phyloP scores from a whole-genome alignment of 1,284 basidiomycete species.

The Microbotryomycetes sp. region DNA sequence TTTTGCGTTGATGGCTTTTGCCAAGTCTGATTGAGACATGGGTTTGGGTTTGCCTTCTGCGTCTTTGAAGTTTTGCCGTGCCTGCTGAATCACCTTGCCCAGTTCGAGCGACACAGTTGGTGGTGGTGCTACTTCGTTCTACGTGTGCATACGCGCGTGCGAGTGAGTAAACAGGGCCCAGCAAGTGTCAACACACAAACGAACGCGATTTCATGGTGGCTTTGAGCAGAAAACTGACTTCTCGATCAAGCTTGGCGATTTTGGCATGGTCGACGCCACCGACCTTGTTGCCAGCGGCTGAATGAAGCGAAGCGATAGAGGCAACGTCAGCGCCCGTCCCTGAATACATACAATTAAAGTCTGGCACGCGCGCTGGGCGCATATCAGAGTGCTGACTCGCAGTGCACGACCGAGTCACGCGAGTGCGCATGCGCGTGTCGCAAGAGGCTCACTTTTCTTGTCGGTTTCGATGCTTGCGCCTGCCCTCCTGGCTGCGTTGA shows the following conservation, averaged over 20 bases:
- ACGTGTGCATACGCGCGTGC: constrained; percentile 38
- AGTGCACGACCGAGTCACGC: too few species aligned
- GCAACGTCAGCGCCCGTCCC: too few species aligned
- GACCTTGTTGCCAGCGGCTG: constrained; percentile 28
- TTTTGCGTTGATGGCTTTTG: constrained; percentile 86
- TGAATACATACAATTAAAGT: too few species aligned
- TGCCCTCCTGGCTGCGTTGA: constrained; percentile 42
- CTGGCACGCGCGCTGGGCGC: too few species aligned
- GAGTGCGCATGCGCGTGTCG: neutral
- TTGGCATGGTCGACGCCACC: constrained; percentile 76
- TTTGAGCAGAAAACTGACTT: constrained; percentile 39
- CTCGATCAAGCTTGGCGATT: constrained; percentile 86
- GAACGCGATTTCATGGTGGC: constrained; percentile 37
- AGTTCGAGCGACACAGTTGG: constrained; percentile 70
- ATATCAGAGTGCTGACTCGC: too few species aligned
- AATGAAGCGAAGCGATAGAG: neutral
- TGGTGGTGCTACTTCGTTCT: constrained; percentile 91
- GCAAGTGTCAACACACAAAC: constrained; percentile 34
- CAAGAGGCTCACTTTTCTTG: constrained; percentile 39
- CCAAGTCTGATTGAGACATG: constrained; percentile 87
- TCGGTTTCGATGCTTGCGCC: constrained; percentile 46
- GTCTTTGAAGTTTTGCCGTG: constrained; percentile 61
- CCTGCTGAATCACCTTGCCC: constrained; percentile 78
- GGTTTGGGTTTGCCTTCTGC: constrained; percentile 24
- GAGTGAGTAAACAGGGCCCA: constrained; percentile 38